Evolutionary conservation across 148 eudicot genomes (phyloP).

Genomic region (Dianthus caryophyllus): DNA sequence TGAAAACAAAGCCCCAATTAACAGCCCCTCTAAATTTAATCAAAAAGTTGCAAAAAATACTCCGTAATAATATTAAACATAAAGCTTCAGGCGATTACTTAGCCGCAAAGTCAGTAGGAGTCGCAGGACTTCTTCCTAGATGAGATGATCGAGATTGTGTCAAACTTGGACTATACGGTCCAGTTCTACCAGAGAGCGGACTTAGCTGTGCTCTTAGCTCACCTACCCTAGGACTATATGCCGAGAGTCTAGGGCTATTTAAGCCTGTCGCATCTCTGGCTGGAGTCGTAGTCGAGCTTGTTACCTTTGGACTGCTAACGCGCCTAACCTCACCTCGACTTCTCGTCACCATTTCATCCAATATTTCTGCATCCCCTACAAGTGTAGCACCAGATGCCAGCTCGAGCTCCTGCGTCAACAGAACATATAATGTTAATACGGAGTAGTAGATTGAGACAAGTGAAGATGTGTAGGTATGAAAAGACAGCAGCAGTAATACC

Average conservation of each 20-base stretch:
- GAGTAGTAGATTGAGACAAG: not conserved
- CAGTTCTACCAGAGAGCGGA: slow-evolving; percentile 39
- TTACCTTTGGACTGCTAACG: slow-evolving; percentile 57
- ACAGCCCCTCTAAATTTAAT: slow-evolving; percentile 1
- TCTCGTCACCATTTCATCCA: slow-evolving; percentile 74
- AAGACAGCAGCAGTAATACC: slow-evolving; percentile 32
- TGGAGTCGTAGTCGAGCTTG: slow-evolving; percentile 69
- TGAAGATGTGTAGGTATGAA: not conserved
- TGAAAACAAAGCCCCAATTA: slow-evolving; percentile 14
- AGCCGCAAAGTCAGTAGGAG: slow-evolving; percentile 25
- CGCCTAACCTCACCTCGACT: slow-evolving; percentile 82
- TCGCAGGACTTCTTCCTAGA: slow-evolving; percentile 43
- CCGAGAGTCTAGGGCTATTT: slow-evolving; percentile 47
- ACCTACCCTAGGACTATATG: slow-evolving; percentile 54
- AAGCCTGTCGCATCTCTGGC: slow-evolving; percentile 32
- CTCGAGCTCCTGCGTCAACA: slow-evolving; percentile 53
- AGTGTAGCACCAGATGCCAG: slow-evolving; percentile 41
- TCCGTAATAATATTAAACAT: not conserved
- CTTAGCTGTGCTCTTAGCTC: slow-evolving; percentile 44
- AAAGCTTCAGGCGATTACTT: slow-evolving; percentile 20
- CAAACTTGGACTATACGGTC: slow-evolving; percentile 44
- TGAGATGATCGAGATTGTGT: slow-evolving; percentile 40
- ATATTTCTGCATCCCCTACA: slow-evolving; percentile 54
- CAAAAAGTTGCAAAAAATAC: slow-evolving; percentile 4
- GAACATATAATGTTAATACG: slow-evolving; percentile 4